Base-by-base conservation (phyloP, 805 yeast species). In the Lipomyces lipofer region DNA sequence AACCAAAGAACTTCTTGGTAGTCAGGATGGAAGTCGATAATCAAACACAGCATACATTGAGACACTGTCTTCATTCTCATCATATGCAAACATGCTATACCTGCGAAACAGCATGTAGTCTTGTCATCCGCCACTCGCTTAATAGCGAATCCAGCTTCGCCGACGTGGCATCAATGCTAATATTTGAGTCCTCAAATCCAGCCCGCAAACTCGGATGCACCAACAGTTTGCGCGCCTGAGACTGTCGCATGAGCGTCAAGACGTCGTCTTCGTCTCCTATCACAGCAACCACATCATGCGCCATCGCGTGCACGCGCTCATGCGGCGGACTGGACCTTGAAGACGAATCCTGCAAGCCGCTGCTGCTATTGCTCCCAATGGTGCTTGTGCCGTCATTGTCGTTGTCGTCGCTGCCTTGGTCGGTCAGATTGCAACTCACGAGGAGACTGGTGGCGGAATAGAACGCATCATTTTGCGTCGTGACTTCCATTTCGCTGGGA, bases 371-470 rank as follows among this genome's bases (percentile, higher is more conserved):
- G 45, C 43, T 46, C 47, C 29, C 15, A 10, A 17, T 25, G 9
- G 33, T 19, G 12, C 47, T 46, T 19, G 25, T 46, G 1, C 10
- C 51, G 29, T 30, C 51, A 13, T 43, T 32, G 15, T 47, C 51
- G 42, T 46, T 29, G 9, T 6, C 3, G 45, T 22, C n/a, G 30
- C 21, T 15, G 17, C 19, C 19, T 13, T 29, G 12, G 33, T 29
- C 33, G 33, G 33, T 29, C 9, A n/a, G n/a, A 8, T 15, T 35
- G 47, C 42, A 52, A 13, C 47, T 33, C 4, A 47, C 48, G 12
- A 52, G 32, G 17, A 52, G 27, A 21, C 36, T 43, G 13, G 51
- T 27, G 6, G 56, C 56, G n/a, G 56, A 47, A 35, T 52, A 52
- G 35, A 40, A 47, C n/a, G 56, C 47, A 29, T 52, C 56, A 22